These are phyloP conservation scores for Eucalyptus albens DNA, from an alignment of 345 rosid genomes.

Conservation along the genomic window DNA sequence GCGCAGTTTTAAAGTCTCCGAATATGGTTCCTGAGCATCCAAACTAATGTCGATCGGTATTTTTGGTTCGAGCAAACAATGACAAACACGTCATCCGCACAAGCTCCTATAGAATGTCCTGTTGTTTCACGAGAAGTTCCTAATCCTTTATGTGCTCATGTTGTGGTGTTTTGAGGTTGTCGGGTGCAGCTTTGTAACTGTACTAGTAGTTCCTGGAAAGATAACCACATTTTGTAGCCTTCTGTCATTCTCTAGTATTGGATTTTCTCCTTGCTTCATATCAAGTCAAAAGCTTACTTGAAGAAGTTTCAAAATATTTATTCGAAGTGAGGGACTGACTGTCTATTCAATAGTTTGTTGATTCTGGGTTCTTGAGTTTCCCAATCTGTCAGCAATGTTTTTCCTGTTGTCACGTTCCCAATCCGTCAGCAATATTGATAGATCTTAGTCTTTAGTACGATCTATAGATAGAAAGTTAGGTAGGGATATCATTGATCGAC, in stretches of 20 bases:
- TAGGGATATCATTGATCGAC: not conserved
- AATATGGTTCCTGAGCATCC: not conserved
- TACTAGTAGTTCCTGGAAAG: not conserved
- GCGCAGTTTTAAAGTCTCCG: not conserved
- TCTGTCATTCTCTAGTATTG: not conserved
- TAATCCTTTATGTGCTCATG: not conserved
- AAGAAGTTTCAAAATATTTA: not conserved
- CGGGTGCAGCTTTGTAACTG: not conserved
- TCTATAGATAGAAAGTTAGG: not conserved
- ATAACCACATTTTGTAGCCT: not conserved
- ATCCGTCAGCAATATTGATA: not conserved
- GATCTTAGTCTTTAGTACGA: not conserved
- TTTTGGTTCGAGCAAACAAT: not conserved
- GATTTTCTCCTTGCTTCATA: not conserved
- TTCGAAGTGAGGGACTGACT: not conserved
- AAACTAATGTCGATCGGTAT: not conserved
- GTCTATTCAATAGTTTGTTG: not conserved
- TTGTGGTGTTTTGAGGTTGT: not conserved
- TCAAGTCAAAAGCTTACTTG: not conserved
- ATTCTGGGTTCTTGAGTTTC: not conserved
- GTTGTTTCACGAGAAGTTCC: not conserved
- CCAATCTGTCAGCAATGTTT: not conserved
- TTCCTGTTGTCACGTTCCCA: not conserved
- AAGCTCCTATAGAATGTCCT: not conserved
- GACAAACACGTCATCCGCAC: not conserved